A percentile compares a stretch with the other conserved stretches of the same genome.
Evolutionary conservation across 23 red algal species (phyloP).

Genomic region (Gracilaria gracilis): DNA sequence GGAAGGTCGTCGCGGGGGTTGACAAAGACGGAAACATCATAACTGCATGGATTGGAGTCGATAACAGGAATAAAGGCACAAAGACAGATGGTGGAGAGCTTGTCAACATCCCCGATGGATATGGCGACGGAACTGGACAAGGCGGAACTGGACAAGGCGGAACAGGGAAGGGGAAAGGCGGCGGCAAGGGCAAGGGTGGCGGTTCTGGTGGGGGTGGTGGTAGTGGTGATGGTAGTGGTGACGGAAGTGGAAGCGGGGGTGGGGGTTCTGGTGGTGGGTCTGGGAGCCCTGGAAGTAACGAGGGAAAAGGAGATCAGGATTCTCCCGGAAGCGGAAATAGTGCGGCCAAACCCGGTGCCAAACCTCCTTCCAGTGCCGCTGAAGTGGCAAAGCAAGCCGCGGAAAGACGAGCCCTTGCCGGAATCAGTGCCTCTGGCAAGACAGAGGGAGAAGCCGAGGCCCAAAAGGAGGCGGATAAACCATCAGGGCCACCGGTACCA

Average conservation of each 20-base stretch:
- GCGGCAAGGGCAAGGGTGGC: slow-evolving; percentile 11
- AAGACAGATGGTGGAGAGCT: slow-evolving; percentile 73
- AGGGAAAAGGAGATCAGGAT: slow-evolving; percentile 31
- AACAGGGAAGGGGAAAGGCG: slow-evolving; percentile 25
- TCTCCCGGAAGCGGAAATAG: slow-evolving; percentile 28
- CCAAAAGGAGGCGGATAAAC: slow-evolving; percentile 36
- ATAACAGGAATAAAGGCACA: slow-evolving; percentile 71
- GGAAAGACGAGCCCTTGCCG: slow-evolving; percentile 50
- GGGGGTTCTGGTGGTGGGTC: slow-evolving; percentile 21
- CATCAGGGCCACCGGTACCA: slow-evolving; percentile 62
- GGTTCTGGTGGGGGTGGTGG: slow-evolving; percentile 11
- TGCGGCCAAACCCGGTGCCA: slow-evolving; percentile 3
- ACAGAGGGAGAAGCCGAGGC: slow-evolving; percentile 20
- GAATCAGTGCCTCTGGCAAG: not conserved
- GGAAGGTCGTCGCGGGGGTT: slow-evolving; percentile 87
- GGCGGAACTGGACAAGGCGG: slow-evolving; percentile 50
- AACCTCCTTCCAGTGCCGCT: slow-evolving; percentile 36
- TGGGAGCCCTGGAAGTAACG: slow-evolving; percentile 31
- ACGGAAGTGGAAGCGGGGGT: slow-evolving; percentile 10
- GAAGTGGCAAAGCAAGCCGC: slow-evolving; percentile 77
- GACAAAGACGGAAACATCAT: slow-evolving; percentile 94
- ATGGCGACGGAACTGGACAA: slow-evolving; percentile 71
- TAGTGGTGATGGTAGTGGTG: slow-evolving; percentile 46
- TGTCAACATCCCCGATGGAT: slow-evolving; percentile 80
- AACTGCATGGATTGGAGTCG: slow-evolving; percentile 91